Evolutionary conservation across 371 early-diverging fungal genomes (phyloP).

Genomic region (Mycotypha africana): DNA sequence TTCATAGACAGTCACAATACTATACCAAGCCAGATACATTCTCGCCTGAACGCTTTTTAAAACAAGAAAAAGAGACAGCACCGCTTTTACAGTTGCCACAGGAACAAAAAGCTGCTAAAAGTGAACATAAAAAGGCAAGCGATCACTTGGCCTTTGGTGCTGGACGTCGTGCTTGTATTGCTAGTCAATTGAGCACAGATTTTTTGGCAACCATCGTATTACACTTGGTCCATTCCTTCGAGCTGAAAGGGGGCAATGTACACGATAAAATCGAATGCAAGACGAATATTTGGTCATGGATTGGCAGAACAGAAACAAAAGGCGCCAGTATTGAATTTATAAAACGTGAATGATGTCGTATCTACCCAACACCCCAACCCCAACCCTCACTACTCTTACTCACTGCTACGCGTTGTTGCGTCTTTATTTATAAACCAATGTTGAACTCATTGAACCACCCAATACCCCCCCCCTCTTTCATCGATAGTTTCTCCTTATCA

Average conservation of each 20-base stretch:
- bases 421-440: no score
- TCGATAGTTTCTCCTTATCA: no score
- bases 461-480: no score
- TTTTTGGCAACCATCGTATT: conserved; percentile 8
- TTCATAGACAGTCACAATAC: conserved; percentile 19
- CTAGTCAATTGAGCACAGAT: conserved; percentile 14
- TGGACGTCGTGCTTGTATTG: conserved; percentile 30
- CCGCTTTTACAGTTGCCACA: neutral
- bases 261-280: conserved; percentile 8
- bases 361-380: no score
- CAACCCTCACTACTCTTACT: no score
- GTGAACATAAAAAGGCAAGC: conserved; percentile 11
- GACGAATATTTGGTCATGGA: conserved; percentile 23
- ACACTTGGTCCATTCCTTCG: conserved; percentile 10
- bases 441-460: no score
- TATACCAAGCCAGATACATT: conserved; percentile 22
- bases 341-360: conserved; percentile 1
- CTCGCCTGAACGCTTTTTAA: conserved; percentile 21
- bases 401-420: no score
- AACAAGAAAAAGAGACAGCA: conserved; percentile 9
- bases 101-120: neutral
- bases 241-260: conserved; percentile 18
- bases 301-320: conserved; percentile 26
- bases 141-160: conserved; percentile 37
- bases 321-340: conserved; percentile 18